These are phyloP conservation scores for Serendipita sp. DNA, from an alignment of 1,284 basidiomycete genomes.

Conservation along the genomic window DNA sequence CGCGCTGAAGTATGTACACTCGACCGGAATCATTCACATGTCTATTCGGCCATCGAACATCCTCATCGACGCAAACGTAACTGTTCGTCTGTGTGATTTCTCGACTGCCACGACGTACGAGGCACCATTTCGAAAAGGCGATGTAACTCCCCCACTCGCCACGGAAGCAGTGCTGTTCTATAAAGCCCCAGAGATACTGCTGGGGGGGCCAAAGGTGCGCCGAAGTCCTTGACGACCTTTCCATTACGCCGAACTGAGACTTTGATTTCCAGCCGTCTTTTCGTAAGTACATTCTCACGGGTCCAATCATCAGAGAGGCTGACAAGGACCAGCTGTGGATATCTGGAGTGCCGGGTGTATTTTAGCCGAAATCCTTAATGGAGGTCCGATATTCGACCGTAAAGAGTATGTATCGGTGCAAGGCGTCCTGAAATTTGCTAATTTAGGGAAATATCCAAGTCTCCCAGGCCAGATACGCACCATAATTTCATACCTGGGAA, in stretches of 20 bases:
- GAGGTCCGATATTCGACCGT: neutral
- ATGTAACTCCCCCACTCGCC: neutral
- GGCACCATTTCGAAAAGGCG: neutral
- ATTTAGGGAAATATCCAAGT: neutral
- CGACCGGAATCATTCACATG: conserved; percentile 1
- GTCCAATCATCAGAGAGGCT: neutral
- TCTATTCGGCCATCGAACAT: neutral
- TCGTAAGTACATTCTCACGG: neutral
- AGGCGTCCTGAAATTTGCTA: neutral
- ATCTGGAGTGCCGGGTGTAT: conserved; percentile 1
- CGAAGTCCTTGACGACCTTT: too few species aligned
- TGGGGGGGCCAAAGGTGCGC: neutral
- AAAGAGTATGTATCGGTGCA: neutral
- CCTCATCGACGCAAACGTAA: neutral
- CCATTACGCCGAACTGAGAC: too few species aligned
- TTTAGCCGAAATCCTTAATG: neutral
- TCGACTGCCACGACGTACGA: neutral
- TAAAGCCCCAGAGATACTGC: neutral
- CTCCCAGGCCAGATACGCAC: conserved; percentile 3
- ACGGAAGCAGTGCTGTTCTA: neutral
- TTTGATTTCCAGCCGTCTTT: neutral
- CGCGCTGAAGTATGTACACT: neutral
- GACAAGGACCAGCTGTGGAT: neutral
- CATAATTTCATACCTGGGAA: neutral
- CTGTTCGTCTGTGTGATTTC: neutral